These are phyloP conservation scores for Blastocystis sp. DNA, from an alignment of 352 stramenopile genomes.

Conservation along the genomic window DNA sequence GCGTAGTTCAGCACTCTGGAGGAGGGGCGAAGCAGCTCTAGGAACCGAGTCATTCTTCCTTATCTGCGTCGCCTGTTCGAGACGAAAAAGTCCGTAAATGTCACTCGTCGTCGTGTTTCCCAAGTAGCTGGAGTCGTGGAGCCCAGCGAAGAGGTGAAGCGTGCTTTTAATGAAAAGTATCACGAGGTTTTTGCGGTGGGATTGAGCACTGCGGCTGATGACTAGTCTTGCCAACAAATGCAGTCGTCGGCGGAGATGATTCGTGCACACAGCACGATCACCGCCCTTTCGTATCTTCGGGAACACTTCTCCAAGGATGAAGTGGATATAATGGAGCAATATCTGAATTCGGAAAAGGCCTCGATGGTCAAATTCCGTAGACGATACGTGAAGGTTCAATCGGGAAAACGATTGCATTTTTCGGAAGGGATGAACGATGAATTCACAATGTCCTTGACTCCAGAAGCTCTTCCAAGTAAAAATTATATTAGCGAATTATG, in stretches of 20 bases:
- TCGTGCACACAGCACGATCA: not conserved
- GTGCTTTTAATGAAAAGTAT: constrained; percentile 1
- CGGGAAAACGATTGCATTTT: constrained; percentile 8
- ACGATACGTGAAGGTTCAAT: constrained; percentile 31
- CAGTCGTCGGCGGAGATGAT: not conserved
- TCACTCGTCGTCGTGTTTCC: not conserved
- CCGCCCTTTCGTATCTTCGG: not conserved
- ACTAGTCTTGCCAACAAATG: not conserved
- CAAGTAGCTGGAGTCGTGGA: not conserved
- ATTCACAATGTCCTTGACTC: not conserved
- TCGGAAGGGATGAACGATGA: not conserved
- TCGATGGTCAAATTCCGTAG: not conserved
- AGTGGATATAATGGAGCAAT: constrained; percentile 27
- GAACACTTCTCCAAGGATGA: constrained; percentile 44
- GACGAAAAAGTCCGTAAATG: not conserved
- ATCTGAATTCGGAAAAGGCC: not conserved
- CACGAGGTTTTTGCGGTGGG: not conserved
- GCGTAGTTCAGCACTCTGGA: not conserved
- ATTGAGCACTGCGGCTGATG: not conserved
- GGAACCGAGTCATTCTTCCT: constrained; percentile 21
- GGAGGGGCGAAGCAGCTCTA: not conserved
- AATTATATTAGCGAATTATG: not conserved
- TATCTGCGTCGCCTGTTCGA: constrained; percentile 33
- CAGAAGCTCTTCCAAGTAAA: not conserved
- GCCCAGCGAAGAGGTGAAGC: not conserved